Conservation (phyloP, 140 eudicot genomes). For the Cichorium intybus region DNA sequence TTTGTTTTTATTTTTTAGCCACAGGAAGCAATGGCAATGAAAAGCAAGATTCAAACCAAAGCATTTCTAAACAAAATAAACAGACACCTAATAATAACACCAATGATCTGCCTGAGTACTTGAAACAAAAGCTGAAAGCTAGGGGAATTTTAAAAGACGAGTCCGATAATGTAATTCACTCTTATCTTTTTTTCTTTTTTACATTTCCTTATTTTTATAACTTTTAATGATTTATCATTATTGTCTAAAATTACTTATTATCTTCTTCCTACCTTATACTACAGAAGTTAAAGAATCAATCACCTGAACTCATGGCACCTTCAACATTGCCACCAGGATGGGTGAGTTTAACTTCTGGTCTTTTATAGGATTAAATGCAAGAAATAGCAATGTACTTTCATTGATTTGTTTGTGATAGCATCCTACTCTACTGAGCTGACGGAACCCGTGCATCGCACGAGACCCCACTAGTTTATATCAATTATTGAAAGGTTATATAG, state of each 20-base stretch:
- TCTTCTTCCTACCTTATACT: constrained; percentile 22
- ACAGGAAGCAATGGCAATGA: constrained; percentile 27
- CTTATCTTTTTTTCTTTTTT: neutral
- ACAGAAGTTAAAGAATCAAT: constrained; percentile 47
- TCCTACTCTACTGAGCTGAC: no score
- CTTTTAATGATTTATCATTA: neutral
- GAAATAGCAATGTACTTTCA: neutral
- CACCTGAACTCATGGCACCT: constrained; percentile 31
- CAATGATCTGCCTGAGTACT: constrained; percentile 83
- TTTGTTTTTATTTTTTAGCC: constrained; percentile 7
- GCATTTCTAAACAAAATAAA: constrained; percentile 38
- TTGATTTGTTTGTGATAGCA: no score
- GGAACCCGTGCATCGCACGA: no score
- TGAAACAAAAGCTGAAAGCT: constrained; percentile 82
- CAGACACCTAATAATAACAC: constrained; percentile 43
- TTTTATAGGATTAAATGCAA: neutral
- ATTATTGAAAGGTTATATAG: neutral
- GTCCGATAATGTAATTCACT: constrained; percentile 39
- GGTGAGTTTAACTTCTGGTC: no score
- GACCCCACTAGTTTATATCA: no score
- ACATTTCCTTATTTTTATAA: neutral
- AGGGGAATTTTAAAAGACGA: constrained; percentile 85
- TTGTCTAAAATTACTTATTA: constrained; percentile 5
- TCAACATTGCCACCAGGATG: constrained; percentile 78
- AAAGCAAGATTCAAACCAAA: constrained; percentile 31